Evolutionary conservation across 306 rosid species (phyloP), one percentile per base, ranked within the genome.

Genomic region (Morella rubra): DNA sequence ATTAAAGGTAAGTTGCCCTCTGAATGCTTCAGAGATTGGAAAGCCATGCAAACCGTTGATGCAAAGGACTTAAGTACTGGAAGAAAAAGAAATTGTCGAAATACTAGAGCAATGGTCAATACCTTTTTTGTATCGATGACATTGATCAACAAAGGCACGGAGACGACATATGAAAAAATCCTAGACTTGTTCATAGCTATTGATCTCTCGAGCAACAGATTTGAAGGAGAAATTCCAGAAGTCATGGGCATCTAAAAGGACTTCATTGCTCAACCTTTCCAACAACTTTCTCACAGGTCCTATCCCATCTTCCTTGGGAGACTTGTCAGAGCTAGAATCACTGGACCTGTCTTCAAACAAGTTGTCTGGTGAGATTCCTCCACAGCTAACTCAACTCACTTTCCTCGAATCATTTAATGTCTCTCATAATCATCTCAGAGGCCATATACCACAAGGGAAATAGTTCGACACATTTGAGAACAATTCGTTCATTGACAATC

Each of bases 401-500:
- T 56, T 0, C 62, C 37, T 56, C 19, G n/a, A 24, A 56, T 3
- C 8, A 4, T 19, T 56, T 20, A 56, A 20, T 20, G 62, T 56
- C 27, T 56, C 62, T 3, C 24, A 8, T 20, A 56, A 56, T 22
- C 10, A 7, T 4, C 19, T 56, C 27, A 19, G 12, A 0, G 62
- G 62, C 7, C 62, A 11, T 19, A 4, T 56, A 56, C 37, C 62
- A 0, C 4, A 22, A 2, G 37, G 62, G 62, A 56, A 56, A 8
- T 32, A 82, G 18, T 41, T 82, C 20, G 51, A 65, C 16, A 75
- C 61, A 3, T 72, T 75, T 5, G 37, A 50, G 0, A 71, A 4
- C 67, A 56, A 40, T 47, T 79, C 81, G 2, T 77, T 42, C 50
- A 62, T 9, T 19, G 84, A 68, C 5, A 81, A 72, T 9, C 13